Conservation (phyloP, 176 grass and related monocot species). For the Hyparrhenia diplandra region DNA sequence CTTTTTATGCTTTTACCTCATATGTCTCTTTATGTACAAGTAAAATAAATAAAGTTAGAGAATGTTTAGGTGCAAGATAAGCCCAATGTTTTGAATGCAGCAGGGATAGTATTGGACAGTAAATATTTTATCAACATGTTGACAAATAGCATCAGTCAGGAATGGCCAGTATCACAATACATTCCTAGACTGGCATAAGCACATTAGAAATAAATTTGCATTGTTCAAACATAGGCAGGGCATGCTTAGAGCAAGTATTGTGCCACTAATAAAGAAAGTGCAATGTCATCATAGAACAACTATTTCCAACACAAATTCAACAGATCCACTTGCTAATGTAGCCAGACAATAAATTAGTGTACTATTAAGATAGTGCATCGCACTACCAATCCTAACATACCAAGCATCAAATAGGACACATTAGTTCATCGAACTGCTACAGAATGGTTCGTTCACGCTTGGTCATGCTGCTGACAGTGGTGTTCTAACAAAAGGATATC, state of each 20-base stretch:
- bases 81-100: not conserved
- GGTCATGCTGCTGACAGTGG: not conserved
- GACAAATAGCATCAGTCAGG: not conserved
- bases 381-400: not conserved
- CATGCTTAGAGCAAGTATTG: not conserved
- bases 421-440: not conserved
- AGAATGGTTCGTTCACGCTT: not conserved
- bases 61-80: not conserved
- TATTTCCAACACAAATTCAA: not conserved
- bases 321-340: not conserved
- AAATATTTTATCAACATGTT: not conserved
- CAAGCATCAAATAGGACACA: not conserved
- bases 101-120: not conserved
- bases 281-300: not conserved
- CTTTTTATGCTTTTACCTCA: not conserved
- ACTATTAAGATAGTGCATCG: not conserved
- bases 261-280: not conserved
- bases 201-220: not conserved
- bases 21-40: not conserved
- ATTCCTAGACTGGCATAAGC: not conserved
- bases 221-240: not conserved
- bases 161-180: not conserved
- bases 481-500: not conserved
- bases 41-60: not conserved
- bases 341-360: slow-evolving; percentile 11